Percentiles rank a stretch among this genome's conserved stretches.
Evolutionary conservation across 768 basidiomycete species (phyloP).

Genomic region (Cantharellus anzutake): DNA sequence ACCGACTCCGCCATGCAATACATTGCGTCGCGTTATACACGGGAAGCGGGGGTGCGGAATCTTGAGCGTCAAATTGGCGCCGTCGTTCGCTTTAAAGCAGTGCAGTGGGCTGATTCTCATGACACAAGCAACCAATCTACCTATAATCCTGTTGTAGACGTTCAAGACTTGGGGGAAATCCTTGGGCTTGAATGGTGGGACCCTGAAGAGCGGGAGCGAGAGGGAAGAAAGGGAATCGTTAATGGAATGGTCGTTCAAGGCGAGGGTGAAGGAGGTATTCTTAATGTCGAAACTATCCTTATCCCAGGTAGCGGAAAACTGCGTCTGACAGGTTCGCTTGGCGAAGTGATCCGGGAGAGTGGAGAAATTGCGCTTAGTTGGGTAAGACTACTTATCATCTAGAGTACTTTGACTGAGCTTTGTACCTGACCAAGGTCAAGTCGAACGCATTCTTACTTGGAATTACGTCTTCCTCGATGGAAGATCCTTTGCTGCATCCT

Average conservation of each 20-base stretch:
- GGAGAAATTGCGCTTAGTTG: constrained; percentile 81
- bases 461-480: constrained; percentile 45
- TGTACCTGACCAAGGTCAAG: constrained; percentile 22
- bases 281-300: constrained; percentile 68
- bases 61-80: constrained; percentile 74
- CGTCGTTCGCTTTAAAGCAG: constrained; percentile 82
- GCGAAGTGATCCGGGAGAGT: constrained; percentile 80
- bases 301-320: constrained; percentile 59
- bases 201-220: constrained; percentile 57
- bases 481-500: constrained; percentile 58
- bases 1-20: constrained; percentile 51
- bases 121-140: constrained; percentile 13
- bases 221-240: constrained; percentile 54
- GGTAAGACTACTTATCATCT: constrained; percentile 27
- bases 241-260: constrained; percentile 81
- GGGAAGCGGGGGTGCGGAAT: constrained; percentile 84
- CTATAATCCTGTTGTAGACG: constrained; percentile 44
- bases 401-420: not conserved
- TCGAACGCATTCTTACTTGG: constrained; percentile 62
- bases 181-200: constrained; percentile 69
- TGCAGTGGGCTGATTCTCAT: constrained; percentile 59
- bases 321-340: constrained; percentile 66
- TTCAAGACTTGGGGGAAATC: constrained; percentile 62
- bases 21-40: constrained; percentile 63
- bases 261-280: constrained; percentile 65